Percentiles rank a stretch among this genome's conserved stretches.
Conservation (phyloP, 2,329 filamentous ascomycete species). For the Aspergillus terreus region DNA sequence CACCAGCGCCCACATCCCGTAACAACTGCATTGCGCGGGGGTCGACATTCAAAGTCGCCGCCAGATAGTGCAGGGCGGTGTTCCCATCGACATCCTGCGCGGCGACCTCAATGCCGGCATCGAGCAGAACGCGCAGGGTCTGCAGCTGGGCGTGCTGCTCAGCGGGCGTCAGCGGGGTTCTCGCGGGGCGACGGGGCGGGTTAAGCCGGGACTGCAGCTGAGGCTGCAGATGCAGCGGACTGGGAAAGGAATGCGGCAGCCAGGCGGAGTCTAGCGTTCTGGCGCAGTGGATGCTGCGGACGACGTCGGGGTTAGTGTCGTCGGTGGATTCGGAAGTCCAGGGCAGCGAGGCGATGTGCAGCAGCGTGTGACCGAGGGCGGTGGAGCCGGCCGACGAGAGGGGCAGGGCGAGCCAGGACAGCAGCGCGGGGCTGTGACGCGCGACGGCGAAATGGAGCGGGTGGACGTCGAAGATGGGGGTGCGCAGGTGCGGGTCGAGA, state of each 20-base stretch:
- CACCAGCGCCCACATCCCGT: constrained; percentile 3
- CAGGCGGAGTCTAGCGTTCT: constrained; percentile 1
- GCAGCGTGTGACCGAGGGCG: constrained; percentile 6
- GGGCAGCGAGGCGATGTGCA: constrained; percentile 7
- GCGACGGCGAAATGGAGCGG: constrained; percentile 9
- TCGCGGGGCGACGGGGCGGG: background rate
- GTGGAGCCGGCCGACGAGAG: background rate
- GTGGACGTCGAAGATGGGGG: constrained; percentile 6
- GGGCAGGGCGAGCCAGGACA: constrained; percentile 3
- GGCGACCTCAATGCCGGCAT: constrained; percentile 4
- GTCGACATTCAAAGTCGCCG: constrained; percentile 6
- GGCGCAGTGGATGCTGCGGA: constrained; percentile 4
- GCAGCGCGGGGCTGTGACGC: constrained; percentile 3
- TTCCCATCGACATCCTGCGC: constrained; percentile 13
- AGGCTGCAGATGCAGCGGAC: background rate
- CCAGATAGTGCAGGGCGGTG: constrained; percentile 14
- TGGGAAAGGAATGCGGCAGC: constrained; percentile 4
- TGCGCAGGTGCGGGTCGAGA: background rate
- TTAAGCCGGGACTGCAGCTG: background rate
- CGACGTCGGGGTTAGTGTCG: background rate
- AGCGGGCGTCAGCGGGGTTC: constrained; percentile 1
- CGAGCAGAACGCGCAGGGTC: constrained; percentile 2
- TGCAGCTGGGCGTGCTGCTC: constrained; percentile 6
- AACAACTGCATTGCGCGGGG: constrained; percentile 1
- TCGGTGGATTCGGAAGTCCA: background rate